Evolutionary conservation across 1,139 yeast species (phyloP).

Genomic region (Pichia kudriavzevii): DNA sequence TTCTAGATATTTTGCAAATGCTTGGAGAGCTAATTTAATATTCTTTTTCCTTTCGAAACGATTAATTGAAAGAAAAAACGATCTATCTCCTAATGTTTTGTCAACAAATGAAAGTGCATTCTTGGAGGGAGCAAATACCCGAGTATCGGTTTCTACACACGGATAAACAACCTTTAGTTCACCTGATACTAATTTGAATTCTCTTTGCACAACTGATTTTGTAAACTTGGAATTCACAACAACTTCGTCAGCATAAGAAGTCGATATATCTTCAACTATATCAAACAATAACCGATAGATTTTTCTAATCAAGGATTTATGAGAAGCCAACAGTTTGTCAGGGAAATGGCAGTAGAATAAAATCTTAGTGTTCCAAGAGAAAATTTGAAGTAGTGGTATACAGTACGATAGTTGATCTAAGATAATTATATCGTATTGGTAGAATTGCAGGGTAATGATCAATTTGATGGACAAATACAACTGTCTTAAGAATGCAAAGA

Average conservation of each 20-base stretch:
- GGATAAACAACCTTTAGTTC: conserved; percentile 81
- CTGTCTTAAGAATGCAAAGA: conserved; percentile 82
- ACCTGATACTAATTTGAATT: conserved; percentile 38
- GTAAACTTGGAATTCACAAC: conserved; percentile 90
- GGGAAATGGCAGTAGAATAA: conserved; percentile 96
- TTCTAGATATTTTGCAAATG: conserved; percentile 29
- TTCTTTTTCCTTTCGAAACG: conserved; percentile 86
- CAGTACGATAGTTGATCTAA: conserved; percentile 88
- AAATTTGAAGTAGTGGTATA: conserved; percentile 60
- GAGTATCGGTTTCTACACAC: conserved; percentile 51
- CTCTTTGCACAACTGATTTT: conserved; percentile 52
- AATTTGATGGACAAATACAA: conserved; percentile 52
- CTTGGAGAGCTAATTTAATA: conserved; percentile 63
- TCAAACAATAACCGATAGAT: conserved; percentile 81
- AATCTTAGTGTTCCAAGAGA: conserved; percentile 37
- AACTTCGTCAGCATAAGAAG: conserved; percentile 65
- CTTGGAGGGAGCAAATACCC: conserved; percentile 7
- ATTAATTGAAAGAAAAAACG: conserved; percentile 66
- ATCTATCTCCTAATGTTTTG: conserved; percentile 30
- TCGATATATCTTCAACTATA: conserved; percentile 69
- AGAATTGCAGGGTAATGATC: conserved; percentile 41
- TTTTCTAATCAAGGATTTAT: conserved; percentile 46
- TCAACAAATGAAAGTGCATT: conserved; percentile 29
- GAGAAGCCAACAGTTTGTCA: conserved; percentile 68
- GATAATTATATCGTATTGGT: conserved; percentile 59